Evolutionary conservation across 78 protist genomes (phyloP), one percentile per base, ranked within the genome.

Genomic region (Speleostelium caveatum): DNA sequence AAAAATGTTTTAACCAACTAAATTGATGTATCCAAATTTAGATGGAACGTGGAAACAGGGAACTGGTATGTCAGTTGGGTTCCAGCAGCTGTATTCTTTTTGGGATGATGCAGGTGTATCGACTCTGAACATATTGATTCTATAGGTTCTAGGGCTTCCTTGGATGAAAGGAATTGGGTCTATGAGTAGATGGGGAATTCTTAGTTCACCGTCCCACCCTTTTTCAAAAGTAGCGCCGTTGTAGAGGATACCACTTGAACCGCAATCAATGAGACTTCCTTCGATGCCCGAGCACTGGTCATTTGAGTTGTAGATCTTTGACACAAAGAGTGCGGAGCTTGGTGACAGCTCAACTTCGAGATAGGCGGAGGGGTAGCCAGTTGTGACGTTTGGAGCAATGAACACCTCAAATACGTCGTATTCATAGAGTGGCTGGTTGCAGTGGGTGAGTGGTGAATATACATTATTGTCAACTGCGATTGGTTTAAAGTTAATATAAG

Each of bases 11-110:
- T n/a, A n/a, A n/a, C n/a, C n/a, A n/a, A n/a, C n/a, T n/a, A 45
- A 45, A 45, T 45, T 45, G n/a, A 45, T 45, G 53, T 45, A 45
- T 41, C 91, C 91, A 83, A 83, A 83, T 7, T 21, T 33, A 49
- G 79, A 69, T 39, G 91, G 91, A 1, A 69, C 61, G 39, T 83
- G 91, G 79, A 83, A 83, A 33, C 91, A 83, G 24, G 91, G 74
- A n/a, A 79, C 79, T 14, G n/a, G 30, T 21, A 30, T 59, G 33
- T 56, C 30, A 17, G 75, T 73, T 16, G 91, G 78, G 59, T 69
- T 60, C 67, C 75, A 83, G 14, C 80, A 67, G 3, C 60, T 26
- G 36, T 42, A 83, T 26, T 83, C 79, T 22, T 65, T 61, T 4
- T 63, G n/a, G 36, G 16, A 21, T 41, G 26, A 1, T 42, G 19